phyloP scores from a whole-genome alignment of 306 rosid genomes.

The Macrotyloma uniflorum region DNA sequence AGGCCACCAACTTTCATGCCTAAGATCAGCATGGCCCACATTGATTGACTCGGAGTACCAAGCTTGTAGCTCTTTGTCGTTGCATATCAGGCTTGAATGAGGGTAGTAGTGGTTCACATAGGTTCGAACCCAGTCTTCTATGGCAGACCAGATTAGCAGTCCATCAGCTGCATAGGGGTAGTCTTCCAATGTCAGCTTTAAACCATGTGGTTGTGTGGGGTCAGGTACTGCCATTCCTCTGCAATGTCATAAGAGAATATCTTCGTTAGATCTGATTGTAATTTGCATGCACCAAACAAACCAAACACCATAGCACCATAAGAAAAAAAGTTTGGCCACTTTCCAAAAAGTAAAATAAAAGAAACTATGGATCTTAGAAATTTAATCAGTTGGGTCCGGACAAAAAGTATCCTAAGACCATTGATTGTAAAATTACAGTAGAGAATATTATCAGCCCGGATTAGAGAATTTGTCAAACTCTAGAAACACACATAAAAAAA shows the following conservation, averaged over 20 bases:
- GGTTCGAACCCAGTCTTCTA: constrained; percentile 74
- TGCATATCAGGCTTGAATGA: constrained; percentile 50
- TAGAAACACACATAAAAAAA: too few relatives aligned
- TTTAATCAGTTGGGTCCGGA: neutral
- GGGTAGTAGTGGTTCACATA: constrained; percentile 85
- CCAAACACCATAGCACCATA: neutral
- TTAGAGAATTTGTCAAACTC: too few relatives aligned
- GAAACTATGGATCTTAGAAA: too few relatives aligned
- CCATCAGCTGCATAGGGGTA: constrained; percentile 95
- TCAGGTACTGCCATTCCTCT: constrained; percentile 94
- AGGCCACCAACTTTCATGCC: constrained; percentile 87
- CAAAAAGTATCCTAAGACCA: neutral
- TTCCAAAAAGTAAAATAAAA: neutral
- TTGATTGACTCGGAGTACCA: constrained; percentile 91
- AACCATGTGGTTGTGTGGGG: constrained; percentile 80
- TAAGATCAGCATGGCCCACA: constrained; percentile 86
- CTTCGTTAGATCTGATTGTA: constrained; percentile 35
- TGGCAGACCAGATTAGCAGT: constrained; percentile 82
- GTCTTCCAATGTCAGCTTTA: constrained; percentile 72
- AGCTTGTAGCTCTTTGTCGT: constrained; percentile 79
- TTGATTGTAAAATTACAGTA: neutral
- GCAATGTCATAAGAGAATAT: constrained; percentile 12
- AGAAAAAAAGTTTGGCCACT: neutral
- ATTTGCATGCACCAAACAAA: constrained; percentile 17
- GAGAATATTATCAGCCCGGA: too few relatives aligned